Evolutionary conservation across 1,139 yeast species (phyloP).

Genomic region (Geotrichum klebahnii): DNA sequence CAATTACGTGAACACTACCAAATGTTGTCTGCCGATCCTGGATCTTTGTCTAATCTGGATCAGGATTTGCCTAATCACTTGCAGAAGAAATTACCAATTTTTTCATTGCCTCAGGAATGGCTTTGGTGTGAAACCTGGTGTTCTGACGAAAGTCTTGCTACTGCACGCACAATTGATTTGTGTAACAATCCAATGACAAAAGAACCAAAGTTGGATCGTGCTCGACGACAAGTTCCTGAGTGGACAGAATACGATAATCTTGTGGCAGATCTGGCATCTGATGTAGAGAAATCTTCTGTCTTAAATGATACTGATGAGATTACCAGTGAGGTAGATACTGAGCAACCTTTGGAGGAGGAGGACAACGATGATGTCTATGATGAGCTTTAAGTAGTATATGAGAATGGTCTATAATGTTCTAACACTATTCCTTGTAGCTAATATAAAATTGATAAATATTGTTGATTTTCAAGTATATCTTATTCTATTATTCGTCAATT

Average conservation of each 20-base stretch:
- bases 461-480: not conserved
- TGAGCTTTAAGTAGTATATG: constrained; percentile 5
- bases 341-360: too few relatives aligned
- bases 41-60: constrained; percentile 75
- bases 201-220: constrained; percentile 70
- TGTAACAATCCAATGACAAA: constrained; percentile 79
- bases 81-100: constrained; percentile 63
- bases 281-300: constrained; percentile 17
- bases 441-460: constrained; percentile 3
- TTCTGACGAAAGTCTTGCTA: constrained; percentile 53
- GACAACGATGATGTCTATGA: constrained; percentile 9
- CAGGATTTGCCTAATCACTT: constrained; percentile 89
- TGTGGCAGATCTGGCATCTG: constrained; percentile 39
- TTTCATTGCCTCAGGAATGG: constrained; percentile 77
- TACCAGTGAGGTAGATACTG: not conserved
- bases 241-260: constrained; percentile 65
- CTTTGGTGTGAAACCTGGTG: constrained; percentile 96
- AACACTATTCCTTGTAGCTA: not conserved
- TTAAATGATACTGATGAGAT: constrained; percentile 1
- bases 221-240: constrained; percentile 70
- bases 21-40: constrained; percentile 69
- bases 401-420: not conserved
- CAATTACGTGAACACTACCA: constrained; percentile 81
- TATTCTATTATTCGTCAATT: constrained; percentile 16
- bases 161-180: constrained; percentile 74